Percentiles rank a stretch among this genome's conserved stretches.
These are phyloP conservation scores for Penicillium dipodomyicola DNA, from an alignment of 495 filamentous ascomycete genomes.

Conservation along the genomic window DNA sequence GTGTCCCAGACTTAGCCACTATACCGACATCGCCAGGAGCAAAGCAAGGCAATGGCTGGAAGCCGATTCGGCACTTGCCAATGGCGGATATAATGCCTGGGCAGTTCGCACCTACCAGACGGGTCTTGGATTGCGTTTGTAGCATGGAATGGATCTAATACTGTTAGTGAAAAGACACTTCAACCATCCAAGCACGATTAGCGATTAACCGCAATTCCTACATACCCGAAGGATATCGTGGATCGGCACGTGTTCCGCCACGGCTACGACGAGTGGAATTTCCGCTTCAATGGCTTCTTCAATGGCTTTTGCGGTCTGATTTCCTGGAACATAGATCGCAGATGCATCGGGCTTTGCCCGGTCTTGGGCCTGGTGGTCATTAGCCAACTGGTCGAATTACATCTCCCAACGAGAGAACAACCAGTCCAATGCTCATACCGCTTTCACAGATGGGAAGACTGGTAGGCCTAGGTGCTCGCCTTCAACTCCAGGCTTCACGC, in stretches of 20 bases:
- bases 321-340: conserved; percentile 80
- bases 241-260: conserved; percentile 87
- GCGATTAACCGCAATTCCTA: too few relatives aligned
- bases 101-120: conserved; percentile 81
- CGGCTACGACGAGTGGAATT: conserved; percentile 81
- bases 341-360: conserved; percentile 79
- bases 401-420: neutral
- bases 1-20: conserved; percentile 81
- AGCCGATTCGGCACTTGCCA: conserved; percentile 80
- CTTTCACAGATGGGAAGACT: conserved; percentile 68
- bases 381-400: conserved; percentile 9
- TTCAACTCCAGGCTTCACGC: conserved; percentile 73
- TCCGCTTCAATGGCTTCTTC: conserved; percentile 88
- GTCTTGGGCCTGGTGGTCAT: conserved; percentile 62
- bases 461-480: conserved; percentile 81
- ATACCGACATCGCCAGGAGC: conserved; percentile 74
- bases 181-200: neutral
- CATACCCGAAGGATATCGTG: conserved; percentile 77
- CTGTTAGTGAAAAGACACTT: neutral
- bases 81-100: conserved; percentile 85
- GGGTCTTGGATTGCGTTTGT: conserved; percentile 73
- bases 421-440: conserved; percentile 41
- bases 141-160: conserved; percentile 72
- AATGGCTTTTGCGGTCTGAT: conserved; percentile 73
- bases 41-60: conserved; percentile 80